phyloP scores from a whole-genome alignment of 164 flowering plant species.

The Liquidambar formosana region DNA sequence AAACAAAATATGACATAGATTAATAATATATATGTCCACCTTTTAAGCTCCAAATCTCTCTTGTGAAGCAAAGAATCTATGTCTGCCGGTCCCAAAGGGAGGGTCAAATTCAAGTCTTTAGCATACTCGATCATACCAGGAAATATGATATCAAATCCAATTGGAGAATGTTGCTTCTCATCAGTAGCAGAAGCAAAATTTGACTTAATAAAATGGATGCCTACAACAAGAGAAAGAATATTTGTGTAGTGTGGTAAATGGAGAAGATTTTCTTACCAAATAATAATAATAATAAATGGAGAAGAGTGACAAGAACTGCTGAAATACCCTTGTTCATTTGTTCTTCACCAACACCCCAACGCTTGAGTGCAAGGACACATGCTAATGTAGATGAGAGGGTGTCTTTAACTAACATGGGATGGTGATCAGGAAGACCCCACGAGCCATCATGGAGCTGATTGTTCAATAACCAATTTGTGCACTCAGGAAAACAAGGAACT shows the following conservation, averaged over 20 bases:
- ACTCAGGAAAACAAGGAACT: slow-evolving; percentile 68
- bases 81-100: slow-evolving; percentile 36
- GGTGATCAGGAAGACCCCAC: slow-evolving; percentile 60
- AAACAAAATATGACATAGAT: no score
- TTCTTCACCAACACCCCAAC: slow-evolving; percentile 77
- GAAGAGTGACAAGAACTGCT: neutral
- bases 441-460: slow-evolving; percentile 86
- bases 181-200: slow-evolving; percentile 51
- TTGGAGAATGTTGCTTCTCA: slow-evolving; percentile 56
- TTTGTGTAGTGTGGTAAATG: neutral
- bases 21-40: slow-evolving; percentile 46
- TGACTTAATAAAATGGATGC: slow-evolving; percentile 57
- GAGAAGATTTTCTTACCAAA: neutral
- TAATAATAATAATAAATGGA: no score
- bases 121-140: slow-evolving; percentile 78
- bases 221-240: slow-evolving; percentile 33
- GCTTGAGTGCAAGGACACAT: slow-evolving; percentile 75
- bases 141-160: slow-evolving; percentile 85
- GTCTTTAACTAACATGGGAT: slow-evolving; percentile 55
- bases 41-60: slow-evolving; percentile 61
- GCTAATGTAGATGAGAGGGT: slow-evolving; percentile 73
- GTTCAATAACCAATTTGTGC: slow-evolving; percentile 67
- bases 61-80: slow-evolving; percentile 41
- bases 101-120: slow-evolving; percentile 42
- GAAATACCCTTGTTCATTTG: slow-evolving; percentile 57